Conservation (phyloP, 257 asterid species). For the Schizonepeta tenuifolia region DNA sequence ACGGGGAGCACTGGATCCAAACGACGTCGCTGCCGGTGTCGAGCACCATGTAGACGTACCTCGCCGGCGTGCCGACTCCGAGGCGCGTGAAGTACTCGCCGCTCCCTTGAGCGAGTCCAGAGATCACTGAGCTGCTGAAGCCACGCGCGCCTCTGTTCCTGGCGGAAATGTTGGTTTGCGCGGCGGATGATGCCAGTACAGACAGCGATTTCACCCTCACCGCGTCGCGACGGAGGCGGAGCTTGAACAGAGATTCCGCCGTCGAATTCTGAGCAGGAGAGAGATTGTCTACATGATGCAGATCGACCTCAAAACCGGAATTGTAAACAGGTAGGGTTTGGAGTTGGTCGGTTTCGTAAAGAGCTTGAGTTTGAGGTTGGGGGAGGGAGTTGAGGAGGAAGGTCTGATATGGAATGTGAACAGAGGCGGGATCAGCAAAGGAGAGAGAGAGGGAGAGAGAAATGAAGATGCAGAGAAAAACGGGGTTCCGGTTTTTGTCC, state of each 20-base stretch:
- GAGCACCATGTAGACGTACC: conserved; percentile 73
- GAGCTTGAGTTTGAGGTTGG: conserved; percentile 34
- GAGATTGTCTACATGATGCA: conserved; percentile 67
- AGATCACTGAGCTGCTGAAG: conserved; percentile 69
- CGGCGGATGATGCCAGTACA: conserved; percentile 36
- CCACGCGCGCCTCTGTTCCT: conserved; percentile 33
- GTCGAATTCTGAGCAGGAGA: conserved; percentile 43
- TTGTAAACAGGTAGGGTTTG: conserved; percentile 25
- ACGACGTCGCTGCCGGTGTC: conserved; percentile 91
- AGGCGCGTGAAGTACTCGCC: conserved; percentile 97
- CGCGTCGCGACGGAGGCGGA: conserved; percentile 70
- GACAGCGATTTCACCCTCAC: conserved; percentile 48
- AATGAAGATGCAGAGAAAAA: conserved; percentile 23
- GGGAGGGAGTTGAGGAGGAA: conserved; percentile 57
- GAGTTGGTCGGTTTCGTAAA: conserved; percentile 23
- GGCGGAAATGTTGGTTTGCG: conserved; percentile 18
- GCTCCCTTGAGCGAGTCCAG: conserved; percentile 69
- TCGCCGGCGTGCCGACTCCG: conserved; percentile 81
- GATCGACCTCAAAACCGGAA: conserved; percentile 38
- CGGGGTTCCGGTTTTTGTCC: conserved; percentile 16
- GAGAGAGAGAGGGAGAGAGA: conserved; percentile 32
- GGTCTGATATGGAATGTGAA: conserved; percentile 38
- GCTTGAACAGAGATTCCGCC: conserved; percentile 58
- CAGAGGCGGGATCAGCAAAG: conserved; percentile 3
- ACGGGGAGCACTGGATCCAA: conserved; percentile 91